Base-by-base conservation (phyloP, 768 basidiomycete genomes). In the Coprinopsis sp. region DNA sequence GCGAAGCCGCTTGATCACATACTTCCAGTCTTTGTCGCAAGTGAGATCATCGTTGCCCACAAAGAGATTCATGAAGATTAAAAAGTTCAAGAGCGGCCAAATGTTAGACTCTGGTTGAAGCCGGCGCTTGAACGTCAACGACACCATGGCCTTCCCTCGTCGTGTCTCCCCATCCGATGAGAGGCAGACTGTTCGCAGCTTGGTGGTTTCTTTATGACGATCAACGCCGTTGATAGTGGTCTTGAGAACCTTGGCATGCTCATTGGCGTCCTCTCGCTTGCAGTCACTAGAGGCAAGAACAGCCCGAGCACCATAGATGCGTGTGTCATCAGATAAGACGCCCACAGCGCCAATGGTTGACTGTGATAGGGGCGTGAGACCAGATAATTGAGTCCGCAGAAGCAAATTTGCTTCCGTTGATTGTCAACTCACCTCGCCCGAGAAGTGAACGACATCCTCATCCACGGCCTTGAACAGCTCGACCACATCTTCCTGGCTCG, bases 21-120 rank as follows among this genome's bases (percentile, higher is more conserved):
- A 56, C 53, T 65, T 64, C 52, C 54, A 55, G 51, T 64, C 63
- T 33, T 64, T 66, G 52, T 66, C 58, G 8, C 50, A 50, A 0
- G 64, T 66, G 0, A 66, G 40, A 30, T 67, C 63, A 39, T 67
- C 55, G 10, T 55, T 44, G 5, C 66, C 65, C 30, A 63, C 57
- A 11, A 45, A 49, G 2, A 60, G 41, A 33, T 66, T 50, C 21
- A 65, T 37, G 28, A 61, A 53, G 19, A 16, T 28, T 8, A 61
- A 51, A 4, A 46, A 44, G 18, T 44, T 19, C 2, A 63, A 56
- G 1, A 59, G 44, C 0, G 38, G 18, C 41, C 54, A 57, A 11
- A 61, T 58, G 12, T 51, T 51, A 3, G 64, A 61, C 5, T 41
- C 31, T 8, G 12, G 6, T 6, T 33, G 10, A 12, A 57, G 52